A percentile compares a stretch with the other conserved stretches of the same genome.
These are phyloP conservation scores for Cucurbita argyrosperma DNA, from an alignment of 306 rosid genomes.

Conservation along the genomic window DNA sequence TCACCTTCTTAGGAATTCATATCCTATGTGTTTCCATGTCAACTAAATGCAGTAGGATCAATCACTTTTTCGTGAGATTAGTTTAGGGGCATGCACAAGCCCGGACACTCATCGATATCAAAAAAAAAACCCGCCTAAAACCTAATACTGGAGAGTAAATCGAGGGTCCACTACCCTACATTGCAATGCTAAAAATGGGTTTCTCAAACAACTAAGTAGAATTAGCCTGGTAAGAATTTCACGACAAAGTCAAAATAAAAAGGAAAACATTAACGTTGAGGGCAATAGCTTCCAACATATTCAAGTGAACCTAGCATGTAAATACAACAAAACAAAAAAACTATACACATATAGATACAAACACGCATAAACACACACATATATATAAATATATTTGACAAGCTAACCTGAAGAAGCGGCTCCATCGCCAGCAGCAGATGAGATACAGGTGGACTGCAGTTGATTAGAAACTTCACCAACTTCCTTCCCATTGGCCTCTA, in stretches of 20 bases:
- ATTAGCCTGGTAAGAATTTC: neutral
- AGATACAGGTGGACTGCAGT: constrained; percentile 49
- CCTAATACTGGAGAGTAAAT: neutral
- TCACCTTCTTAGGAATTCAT: no score
- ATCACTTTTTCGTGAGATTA: no score
- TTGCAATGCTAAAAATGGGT: neutral
- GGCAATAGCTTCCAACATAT: neutral
- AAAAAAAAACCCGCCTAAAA: no score
- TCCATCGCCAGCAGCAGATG: constrained; percentile 45
- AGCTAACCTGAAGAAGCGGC: constrained; percentile 76
- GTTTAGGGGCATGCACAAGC: no score
- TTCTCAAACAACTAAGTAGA: neutral
- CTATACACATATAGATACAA: neutral
- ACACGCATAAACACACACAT: neutral
- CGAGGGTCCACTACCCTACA: neutral
- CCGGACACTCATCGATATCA: no score
- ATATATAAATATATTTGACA: neutral
- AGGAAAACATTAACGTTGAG: neutral
- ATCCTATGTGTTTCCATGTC: no score
- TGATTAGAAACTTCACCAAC: constrained; percentile 54
- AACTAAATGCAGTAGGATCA: no score
- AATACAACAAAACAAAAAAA: neutral
- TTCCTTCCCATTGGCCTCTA: constrained; percentile 56
- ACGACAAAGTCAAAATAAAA: neutral
- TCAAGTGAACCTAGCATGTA: neutral